Evolutionary conservation across 805 yeast species (phyloP).

Genomic region (Sugiyamaella smithiae): DNA sequence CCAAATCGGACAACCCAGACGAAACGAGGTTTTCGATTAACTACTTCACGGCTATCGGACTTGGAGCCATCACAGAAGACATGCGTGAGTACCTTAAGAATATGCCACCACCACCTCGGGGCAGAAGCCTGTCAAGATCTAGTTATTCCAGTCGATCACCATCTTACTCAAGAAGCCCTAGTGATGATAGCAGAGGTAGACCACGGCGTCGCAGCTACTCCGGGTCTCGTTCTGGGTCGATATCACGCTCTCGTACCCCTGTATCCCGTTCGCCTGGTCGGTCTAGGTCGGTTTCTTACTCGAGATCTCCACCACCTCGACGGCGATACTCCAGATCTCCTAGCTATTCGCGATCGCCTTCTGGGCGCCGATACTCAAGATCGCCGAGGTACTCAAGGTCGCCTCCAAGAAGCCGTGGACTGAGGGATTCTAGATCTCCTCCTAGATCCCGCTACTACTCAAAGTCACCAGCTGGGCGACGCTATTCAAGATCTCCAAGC

Average conservation of each 20-base stretch:
- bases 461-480: slow-evolving; percentile 27
- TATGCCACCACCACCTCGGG: slow-evolving; percentile 25
- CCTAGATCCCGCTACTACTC: no score
- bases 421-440: no score
- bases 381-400: background rate
- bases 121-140: slow-evolving; percentile 19
- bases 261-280: slow-evolving; percentile 9
- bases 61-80: slow-evolving; percentile 77
- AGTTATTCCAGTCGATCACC: slow-evolving; percentile 26
- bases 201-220: slow-evolving; percentile 21
- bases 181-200: slow-evolving; percentile 16
- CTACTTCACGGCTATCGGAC: slow-evolving; percentile 87
- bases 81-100: slow-evolving; percentile 57
- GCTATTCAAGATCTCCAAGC: slow-evolving; percentile 5
- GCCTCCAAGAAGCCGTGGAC: background rate
- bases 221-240: slow-evolving; percentile 10
- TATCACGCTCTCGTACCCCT: background rate
- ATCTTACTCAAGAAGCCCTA: slow-evolving; percentile 10
- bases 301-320: slow-evolving; percentile 27
- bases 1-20: slow-evolving; percentile 38
- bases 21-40: slow-evolving; percentile 70
- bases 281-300: slow-evolving; percentile 7
- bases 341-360: slow-evolving; percentile 20
- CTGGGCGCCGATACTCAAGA: slow-evolving; percentile 20
- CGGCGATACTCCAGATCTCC: slow-evolving; percentile 6